Evolutionary conservation across 2,329 filamentous ascomycete genomes (phyloP), one percentile per base, ranked within the genome.

Genomic region (Monosporascus sp.): DNA sequence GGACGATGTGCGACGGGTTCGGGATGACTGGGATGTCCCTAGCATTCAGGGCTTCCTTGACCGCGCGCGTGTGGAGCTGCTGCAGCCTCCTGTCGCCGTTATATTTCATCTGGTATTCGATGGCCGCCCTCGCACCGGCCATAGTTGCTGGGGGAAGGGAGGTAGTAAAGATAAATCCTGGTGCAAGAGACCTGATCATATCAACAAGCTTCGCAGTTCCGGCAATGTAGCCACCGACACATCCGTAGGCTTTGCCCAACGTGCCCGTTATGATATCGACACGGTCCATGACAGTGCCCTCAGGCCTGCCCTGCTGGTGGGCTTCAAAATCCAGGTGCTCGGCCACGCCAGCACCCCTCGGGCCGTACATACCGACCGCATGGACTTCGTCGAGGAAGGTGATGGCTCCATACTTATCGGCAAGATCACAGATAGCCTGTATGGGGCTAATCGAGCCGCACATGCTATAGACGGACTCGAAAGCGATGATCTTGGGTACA

Each of bases 401-500:
- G 59, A 99, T 86, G 39, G 94, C 94, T 54, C 94, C 94, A 70
- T 99, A 99, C 77, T 96, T 97, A 58, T 97, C 92, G 9, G 94
- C 93, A 51, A 99, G 77, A 69, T 99, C 91, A 70, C 93, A 97
- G 57, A 99, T 97, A 67, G 87, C 87, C 74, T 92, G 90, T 62
- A 99, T 99, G 1, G 94, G 94, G 0, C 91, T 94, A 68, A 99
- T 90, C 17, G 91, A 96, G 58, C 94, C 94, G 69, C 94, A 99
- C 94, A 99, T 99, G 77, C 91, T 96, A 76, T 99, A 99, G 3
- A 99, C 94, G 31, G 91, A 96, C 75, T 99, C 94, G 60, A 97
- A 99, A 2, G 94, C 94, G 60, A 99, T 99, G 61, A 99, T 96
- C 78, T 99, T 99, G 54, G 94, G 94, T 37, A 89, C 83, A 56